phyloP scores from a whole-genome alignment of 1,139 yeast species.

The Kodamaea suecica region DNA sequence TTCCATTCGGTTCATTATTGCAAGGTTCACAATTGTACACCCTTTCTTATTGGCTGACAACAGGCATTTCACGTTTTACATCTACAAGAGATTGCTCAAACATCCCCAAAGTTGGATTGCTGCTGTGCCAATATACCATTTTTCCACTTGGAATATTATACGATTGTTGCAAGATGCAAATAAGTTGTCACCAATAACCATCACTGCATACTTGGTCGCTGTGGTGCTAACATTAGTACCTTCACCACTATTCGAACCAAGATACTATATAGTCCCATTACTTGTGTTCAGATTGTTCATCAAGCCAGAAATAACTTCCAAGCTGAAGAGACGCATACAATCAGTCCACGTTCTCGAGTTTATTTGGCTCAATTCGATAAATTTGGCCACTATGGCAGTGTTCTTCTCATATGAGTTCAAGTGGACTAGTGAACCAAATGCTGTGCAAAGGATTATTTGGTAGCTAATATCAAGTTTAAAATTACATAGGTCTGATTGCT shows the following conservation, averaged over 20 bases:
- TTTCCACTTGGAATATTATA: constrained; percentile 51
- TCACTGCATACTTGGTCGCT: constrained; percentile 50
- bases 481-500: no score
- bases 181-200: constrained; percentile 25
- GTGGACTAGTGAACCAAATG: constrained; percentile 62
- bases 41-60: constrained; percentile 93
- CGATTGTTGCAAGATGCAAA: constrained; percentile 20
- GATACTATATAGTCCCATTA: constrained; percentile 84
- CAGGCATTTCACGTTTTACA: constrained; percentile 86
- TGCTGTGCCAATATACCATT: constrained; percentile 71
- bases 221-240: constrained; percentile 67
- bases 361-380: constrained; percentile 57
- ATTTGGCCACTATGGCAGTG: constrained; percentile 48
- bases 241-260: constrained; percentile 88
- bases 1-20: constrained; percentile 49
- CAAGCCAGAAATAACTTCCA: constrained; percentile 29
- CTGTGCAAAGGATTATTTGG: constrained; percentile 85
- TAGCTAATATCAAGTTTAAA: constrained; percentile 35
- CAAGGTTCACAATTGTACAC: constrained; percentile 70
- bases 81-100: constrained; percentile 62
- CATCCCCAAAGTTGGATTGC: constrained; percentile 39
- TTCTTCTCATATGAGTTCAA: constrained; percentile 61
- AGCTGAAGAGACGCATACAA: constrained; percentile 27
- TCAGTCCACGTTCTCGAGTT: constrained; percentile 47
- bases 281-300: constrained; percentile 66